These are phyloP conservation scores for Coemansia sp. DNA, from an alignment of 192 early-diverging fungal species.

Conservation along the genomic window DNA sequence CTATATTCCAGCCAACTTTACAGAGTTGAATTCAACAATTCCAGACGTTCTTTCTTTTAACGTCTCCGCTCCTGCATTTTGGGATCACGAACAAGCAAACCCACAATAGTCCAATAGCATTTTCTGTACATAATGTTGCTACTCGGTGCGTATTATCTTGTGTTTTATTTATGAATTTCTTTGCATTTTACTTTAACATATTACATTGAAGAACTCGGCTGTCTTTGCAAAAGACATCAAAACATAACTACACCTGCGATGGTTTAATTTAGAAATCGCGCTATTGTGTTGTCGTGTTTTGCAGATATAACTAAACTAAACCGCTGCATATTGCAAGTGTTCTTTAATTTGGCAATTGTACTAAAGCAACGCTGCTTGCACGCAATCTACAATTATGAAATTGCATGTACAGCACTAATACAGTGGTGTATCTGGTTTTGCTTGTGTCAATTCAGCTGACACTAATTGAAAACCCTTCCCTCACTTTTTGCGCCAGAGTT, in stretches of 20 bases:
- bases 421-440: background rate
- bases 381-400: constrained; percentile 5
- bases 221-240: background rate
- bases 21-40: background rate
- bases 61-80: background rate
- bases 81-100: background rate
- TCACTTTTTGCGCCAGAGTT: background rate
- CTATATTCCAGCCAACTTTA: background rate
- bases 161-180: background rate
- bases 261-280: background rate
- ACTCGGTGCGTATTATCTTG: background rate
- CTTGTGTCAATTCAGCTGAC: background rate
- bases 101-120: background rate
- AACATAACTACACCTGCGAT: background rate
- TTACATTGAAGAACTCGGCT: too few relatives aligned
- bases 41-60: background rate
- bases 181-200: background rate
- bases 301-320: background rate
- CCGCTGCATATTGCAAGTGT: background rate
- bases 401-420: background rate
- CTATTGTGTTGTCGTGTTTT: background rate
- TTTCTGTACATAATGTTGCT: background rate
- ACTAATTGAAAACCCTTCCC: background rate
- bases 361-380: background rate
- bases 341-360: constrained; percentile 1